A percentile compares a stretch with the other conserved stretches of the same genome.
These are phyloP conservation scores for Phytopythium cucurbitacearum DNA, from an alignment of 352 stramenopile species.

Conservation along the genomic window DNA sequence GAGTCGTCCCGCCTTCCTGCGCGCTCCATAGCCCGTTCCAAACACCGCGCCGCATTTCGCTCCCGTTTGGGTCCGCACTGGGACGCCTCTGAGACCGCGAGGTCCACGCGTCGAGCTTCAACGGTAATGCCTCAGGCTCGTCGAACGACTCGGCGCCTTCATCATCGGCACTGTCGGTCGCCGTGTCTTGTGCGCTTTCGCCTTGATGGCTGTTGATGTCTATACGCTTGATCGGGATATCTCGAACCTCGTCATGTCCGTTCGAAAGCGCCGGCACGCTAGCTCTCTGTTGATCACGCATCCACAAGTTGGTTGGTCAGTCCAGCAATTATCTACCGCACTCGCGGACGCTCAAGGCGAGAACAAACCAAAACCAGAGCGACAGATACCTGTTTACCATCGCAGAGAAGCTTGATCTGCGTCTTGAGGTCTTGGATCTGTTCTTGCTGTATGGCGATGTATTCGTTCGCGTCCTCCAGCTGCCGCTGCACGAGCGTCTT, in stretches of 20 bases:
- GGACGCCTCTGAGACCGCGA: slow-evolving; percentile 28
- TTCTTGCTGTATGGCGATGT: slow-evolving; percentile 71
- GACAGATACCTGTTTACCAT: slow-evolving; percentile 23
- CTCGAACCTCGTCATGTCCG: too few relatives aligned
- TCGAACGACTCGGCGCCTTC: slow-evolving; percentile 12
- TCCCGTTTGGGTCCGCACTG: slow-evolving; percentile 22
- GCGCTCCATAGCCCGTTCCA: slow-evolving; percentile 49
- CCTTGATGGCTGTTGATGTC: not conserved
- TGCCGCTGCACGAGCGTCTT: slow-evolving; percentile 60
- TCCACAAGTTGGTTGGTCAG: too few relatives aligned
- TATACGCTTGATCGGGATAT: not conserved
- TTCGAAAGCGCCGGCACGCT: too few relatives aligned
- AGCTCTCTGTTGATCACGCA: too few relatives aligned
- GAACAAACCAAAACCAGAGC: too few relatives aligned
- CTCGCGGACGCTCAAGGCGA: too few relatives aligned
- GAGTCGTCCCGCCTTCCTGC: slow-evolving; percentile 19
- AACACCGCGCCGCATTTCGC: slow-evolving; percentile 46
- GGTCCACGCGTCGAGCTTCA: slow-evolving; percentile 38
- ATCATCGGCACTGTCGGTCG: not conserved
- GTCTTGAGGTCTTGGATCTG: slow-evolving; percentile 75
- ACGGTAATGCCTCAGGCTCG: not conserved
- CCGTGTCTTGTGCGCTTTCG: not conserved
- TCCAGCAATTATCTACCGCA: too few relatives aligned
- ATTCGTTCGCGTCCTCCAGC: slow-evolving; percentile 71
- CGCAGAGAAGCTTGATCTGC: slow-evolving; percentile 52